Base-by-base conservation (phyloP, 2,329 filamentous ascomycete genomes). In the Apiospora phragmitis region DNA sequence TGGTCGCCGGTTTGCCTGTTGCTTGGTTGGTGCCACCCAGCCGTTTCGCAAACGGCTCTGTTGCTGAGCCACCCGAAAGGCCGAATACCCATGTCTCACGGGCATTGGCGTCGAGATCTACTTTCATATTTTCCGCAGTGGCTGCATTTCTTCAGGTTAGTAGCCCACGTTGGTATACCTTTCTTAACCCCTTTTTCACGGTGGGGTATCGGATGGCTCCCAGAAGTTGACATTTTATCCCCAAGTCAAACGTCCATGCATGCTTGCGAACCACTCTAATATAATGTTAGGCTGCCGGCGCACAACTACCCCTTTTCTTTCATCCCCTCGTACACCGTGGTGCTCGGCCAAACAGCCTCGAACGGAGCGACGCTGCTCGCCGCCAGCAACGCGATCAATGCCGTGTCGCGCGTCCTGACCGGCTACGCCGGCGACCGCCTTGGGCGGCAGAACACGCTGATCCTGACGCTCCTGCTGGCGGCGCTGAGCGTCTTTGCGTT, bases 301-400 rank as follows among this genome's bases (percentile, higher is more conserved):
- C 84, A 59, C 80, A 82, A 67, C 80, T 85, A 12, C 85, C 85
- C 0, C 78, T 86, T 86, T n/a, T 81, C 81, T 0, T 87, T 87
- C 71, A 80, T 87, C 49, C 80, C 84, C 0, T 83, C 84, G 18
- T 87, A 86, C 73, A 83, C 81, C 11, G 81, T 84, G 1, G 78
- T 79, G 0, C 74, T 87, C 2, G 85, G 85, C 0, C 80, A 82
- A 70, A 80, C 78, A 0, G 77, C 83, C 4, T 76, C 78, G 12
- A 79, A 80, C 18, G 85, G 83, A 3, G 84, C 85, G 41, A 80
- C 80, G 16, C 75, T 86, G 24, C 77, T 87, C 21, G 84, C 85
- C 6, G 76, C 81, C 32, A 82, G 79, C 72, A 87, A 84, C 73
- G 83, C 79, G 7, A 80, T 86, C 43, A 86, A 86, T 70, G 81